A percentile compares a stretch with the other conserved stretches of the same genome.
phyloP scores from a whole-genome alignment of 2,329 filamentous ascomycete species.

The Grosmannia serpens region DNA sequence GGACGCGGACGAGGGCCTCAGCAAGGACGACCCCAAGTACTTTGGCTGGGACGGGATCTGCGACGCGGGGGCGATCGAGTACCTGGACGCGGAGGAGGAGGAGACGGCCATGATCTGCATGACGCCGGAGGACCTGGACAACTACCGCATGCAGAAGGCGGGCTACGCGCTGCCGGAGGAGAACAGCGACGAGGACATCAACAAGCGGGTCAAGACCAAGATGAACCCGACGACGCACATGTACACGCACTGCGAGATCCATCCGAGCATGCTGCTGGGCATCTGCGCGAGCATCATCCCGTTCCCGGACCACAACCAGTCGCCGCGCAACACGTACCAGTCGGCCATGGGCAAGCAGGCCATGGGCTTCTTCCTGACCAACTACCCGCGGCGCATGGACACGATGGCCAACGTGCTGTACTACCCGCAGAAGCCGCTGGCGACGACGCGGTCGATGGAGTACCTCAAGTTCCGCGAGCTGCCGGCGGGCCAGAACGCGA shows the following conservation, averaged over 20 bases:
- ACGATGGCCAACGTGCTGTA: slow-evolving; percentile 99
- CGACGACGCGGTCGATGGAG: slow-evolving; percentile 95
- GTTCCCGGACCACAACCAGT: slow-evolving; percentile 98
- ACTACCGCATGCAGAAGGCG: slow-evolving; percentile 54
- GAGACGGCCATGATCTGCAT: slow-evolving; percentile 99
- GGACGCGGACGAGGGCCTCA: slow-evolving; percentile 51
- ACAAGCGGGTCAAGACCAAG: slow-evolving; percentile 77
- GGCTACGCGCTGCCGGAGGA: slow-evolving; percentile 25
- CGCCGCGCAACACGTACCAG: slow-evolving; percentile 96
- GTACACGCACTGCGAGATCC: slow-evolving; percentile 98
- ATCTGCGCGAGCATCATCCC: slow-evolving; percentile 99
- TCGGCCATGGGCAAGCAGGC: slow-evolving; percentile 99
- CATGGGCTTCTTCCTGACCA: slow-evolving; percentile 98
- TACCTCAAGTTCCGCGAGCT: slow-evolving; percentile 96
- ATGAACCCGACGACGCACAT: slow-evolving; percentile 80
- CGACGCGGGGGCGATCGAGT: slow-evolving; percentile 78
- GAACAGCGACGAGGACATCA: slow-evolving; percentile 59
- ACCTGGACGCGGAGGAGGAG: slow-evolving; percentile 95
- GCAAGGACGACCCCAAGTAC: slow-evolving; percentile 46
- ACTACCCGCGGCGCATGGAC: slow-evolving; percentile 95
- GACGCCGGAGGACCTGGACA: slow-evolving; percentile 89
- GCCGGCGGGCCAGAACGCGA: slow-evolving; percentile 93
- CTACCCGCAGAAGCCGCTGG: slow-evolving; percentile 94
- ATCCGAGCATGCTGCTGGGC: slow-evolving; percentile 96
- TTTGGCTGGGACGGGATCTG: slow-evolving; percentile 87